A percentile compares a stretch with the other conserved stretches of the same genome.
These are phyloP conservation scores for Brettanomyces bruxellensis DNA, from an alignment of 805 yeast species.

Conservation along the genomic window DNA sequence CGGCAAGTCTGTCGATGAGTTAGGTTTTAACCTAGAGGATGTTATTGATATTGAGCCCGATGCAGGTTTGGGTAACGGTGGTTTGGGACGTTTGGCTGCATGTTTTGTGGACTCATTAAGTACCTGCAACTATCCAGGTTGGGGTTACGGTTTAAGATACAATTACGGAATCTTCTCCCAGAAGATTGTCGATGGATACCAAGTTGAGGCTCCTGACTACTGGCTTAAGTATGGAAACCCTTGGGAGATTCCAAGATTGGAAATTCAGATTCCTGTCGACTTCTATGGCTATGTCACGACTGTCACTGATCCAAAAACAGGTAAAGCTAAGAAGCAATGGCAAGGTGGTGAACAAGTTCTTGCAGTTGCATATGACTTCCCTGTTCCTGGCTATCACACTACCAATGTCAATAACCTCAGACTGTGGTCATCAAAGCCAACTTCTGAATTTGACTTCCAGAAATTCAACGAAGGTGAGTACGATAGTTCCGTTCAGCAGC, in stretches of 20 bases:
- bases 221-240: constrained; percentile 88
- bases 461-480: constrained; percentile 91
- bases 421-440: constrained; percentile 84
- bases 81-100: constrained; percentile 89
- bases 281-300: constrained; percentile 77
- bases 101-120: constrained; percentile 87
- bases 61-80: constrained; percentile 94
- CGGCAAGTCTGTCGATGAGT: constrained; percentile 46
- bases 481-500: constrained; percentile 70
- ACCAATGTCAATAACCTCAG: constrained; percentile 80
- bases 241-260: constrained; percentile 86
- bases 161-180: constrained; percentile 92
- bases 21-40: constrained; percentile 86
- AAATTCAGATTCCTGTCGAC: constrained; percentile 82
- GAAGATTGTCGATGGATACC: constrained; percentile 83
- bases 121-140: constrained; percentile 80
- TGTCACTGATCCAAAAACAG: constrained; percentile 40
- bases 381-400: constrained; percentile 85
- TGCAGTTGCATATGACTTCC: constrained; percentile 87
- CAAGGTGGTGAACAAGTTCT: constrained; percentile 81
- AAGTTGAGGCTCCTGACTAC: constrained; percentile 90
- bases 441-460: constrained; percentile 82
- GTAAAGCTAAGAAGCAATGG: constrained; percentile 60
- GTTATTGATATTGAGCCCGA: constrained; percentile 81
- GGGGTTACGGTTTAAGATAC: constrained; percentile 95